Percentiles rank a stretch among this genome's conserved stretches.
These are phyloP conservation scores for sorghum (Sorghum bicolor) DNA, from an alignment of 176 grass and related monocot species.

Conservation along the genomic window DNA sequence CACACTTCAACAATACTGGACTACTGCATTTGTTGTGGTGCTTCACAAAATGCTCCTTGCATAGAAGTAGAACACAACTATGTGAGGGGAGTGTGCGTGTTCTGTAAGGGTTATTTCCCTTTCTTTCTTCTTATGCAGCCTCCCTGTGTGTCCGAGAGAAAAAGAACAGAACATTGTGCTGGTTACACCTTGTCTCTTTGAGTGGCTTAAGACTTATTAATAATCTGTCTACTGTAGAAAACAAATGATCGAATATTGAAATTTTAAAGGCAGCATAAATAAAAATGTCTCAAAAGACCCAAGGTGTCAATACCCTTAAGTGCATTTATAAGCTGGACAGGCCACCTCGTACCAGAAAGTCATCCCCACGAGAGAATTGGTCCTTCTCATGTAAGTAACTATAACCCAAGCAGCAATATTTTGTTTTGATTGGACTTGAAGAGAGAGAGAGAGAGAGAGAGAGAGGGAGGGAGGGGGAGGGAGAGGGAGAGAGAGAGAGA, in stretches of 20 bases:
- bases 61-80: too few species aligned
- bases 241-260: neutral
- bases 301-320: neutral
- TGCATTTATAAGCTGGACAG: neutral
- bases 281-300: neutral
- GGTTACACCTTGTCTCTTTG: neutral
- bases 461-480: too few species aligned
- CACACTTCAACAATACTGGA: neutral
- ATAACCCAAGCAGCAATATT: neutral
- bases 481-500: too few species aligned
- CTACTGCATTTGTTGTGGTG: neutral
- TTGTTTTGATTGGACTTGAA: slow-evolving; percentile 2
- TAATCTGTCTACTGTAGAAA: neutral
- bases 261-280: neutral
- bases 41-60: neutral
- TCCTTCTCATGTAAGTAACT: neutral
- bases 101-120: too few species aligned
- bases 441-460: too few species aligned
- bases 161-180: neutral
- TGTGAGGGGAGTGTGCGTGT: too few species aligned
- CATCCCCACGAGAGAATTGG: neutral
- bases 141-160: too few species aligned
- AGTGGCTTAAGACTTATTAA: neutral
- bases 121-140: too few species aligned
- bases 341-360: neutral